phyloP scores from a whole-genome alignment of 2,329 filamentous ascomycete genomes.

The Neonectria sp. region DNA sequence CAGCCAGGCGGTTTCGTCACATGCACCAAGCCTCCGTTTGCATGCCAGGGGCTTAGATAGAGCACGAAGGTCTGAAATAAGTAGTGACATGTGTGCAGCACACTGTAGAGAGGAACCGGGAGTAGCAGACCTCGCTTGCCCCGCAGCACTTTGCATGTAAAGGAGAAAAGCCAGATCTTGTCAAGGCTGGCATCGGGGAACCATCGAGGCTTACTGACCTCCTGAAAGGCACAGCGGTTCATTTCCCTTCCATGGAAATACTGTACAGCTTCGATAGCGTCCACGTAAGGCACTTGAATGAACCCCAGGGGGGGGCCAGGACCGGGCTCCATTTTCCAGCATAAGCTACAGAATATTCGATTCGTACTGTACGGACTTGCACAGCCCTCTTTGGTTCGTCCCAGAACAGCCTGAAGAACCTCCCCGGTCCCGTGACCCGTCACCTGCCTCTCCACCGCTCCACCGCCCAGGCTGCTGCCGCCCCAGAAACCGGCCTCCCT shows the following conservation, averaged over 20 bases:
- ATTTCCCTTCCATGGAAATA: conserved; percentile 16
- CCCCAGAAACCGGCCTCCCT: conserved; percentile 13
- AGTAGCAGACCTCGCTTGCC: neutral
- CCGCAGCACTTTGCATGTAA: no score
- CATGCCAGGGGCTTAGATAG: conserved; percentile 7
- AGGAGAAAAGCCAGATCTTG: neutral
- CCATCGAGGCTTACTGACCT: conserved; percentile 2
- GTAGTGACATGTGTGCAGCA: neutral
- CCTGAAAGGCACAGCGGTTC: conserved; percentile 13
- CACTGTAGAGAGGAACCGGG: neutral
- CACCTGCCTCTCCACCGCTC: conserved; percentile 45
- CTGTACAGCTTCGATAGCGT: neutral
- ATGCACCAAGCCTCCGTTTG: conserved; percentile 19
- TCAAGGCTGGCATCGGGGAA: neutral
- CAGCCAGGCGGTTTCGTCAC: conserved; percentile 14
- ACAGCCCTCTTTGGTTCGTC: conserved; percentile 14
- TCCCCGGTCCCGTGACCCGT: conserved; percentile 47
- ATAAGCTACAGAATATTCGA: neutral
- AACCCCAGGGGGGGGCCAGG: conserved; percentile 12
- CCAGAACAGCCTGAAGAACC: neutral
- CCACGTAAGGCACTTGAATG: conserved; percentile 10
- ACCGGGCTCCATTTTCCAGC: conserved; percentile 17
- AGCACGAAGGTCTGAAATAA: neutral
- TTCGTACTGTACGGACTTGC: conserved; percentile 6
- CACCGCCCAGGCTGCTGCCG: conserved; percentile 31